These are phyloP conservation scores for Paramecium tetraurelia DNA, from an alignment of 73 alveolate genomes.

Conservation along the genomic window DNA sequence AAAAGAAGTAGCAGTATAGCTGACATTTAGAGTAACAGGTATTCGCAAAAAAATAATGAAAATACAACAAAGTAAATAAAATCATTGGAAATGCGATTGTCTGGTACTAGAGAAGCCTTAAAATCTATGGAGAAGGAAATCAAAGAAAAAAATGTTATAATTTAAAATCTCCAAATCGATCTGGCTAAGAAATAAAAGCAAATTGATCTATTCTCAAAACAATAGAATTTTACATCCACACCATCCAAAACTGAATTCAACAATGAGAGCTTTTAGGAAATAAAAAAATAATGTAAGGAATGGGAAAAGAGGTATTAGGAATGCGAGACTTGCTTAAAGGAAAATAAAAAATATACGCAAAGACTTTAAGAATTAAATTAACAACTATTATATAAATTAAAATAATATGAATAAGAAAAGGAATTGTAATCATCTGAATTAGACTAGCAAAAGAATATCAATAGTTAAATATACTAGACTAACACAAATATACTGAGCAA, in stretches of 20 bases:
- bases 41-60: conserved; percentile 15
- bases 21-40: background rate
- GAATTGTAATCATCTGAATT: background rate
- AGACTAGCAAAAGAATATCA: background rate
- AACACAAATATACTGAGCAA: background rate
- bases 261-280: conserved; percentile 22
- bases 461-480: background rate
- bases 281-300: conserved; percentile 28
- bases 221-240: background rate
- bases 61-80: background rate
- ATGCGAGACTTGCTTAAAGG: background rate
- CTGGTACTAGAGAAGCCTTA: conserved; percentile 46
- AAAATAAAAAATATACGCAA: conserved; percentile 33
- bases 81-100: conserved; percentile 40
- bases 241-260: background rate
- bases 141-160: background rate
- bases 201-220: background rate
- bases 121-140: conserved; percentile 23
- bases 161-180: background rate
- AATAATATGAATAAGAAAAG: background rate
- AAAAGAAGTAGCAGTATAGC: background rate
- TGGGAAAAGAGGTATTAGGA: background rate
- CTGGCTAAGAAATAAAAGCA: background rate
- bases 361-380: conserved; percentile 38
- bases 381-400: conserved; percentile 16